Base-by-base conservation (phyloP, 768 basidiomycete species). In the Leccinum sublutescens region DNA sequence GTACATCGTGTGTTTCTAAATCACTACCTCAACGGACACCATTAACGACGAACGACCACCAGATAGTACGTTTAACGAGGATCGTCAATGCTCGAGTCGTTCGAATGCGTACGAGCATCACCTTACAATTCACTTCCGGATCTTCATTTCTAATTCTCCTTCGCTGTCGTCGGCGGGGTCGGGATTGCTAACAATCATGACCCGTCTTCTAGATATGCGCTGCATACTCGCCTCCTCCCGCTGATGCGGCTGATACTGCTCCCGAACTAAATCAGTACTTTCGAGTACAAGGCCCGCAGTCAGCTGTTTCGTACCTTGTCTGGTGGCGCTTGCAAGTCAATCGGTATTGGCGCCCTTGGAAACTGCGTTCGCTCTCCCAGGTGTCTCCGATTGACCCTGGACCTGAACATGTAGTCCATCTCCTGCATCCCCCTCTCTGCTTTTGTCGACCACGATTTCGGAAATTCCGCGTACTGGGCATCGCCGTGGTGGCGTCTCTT, bases 111-210 rank as follows among this genome's bases (percentile, higher is more conserved):
- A 58, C 23, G 40, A 52, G 50, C 55, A 27, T 58, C 45, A 36
- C 25, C 43, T 65, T 55, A 36, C 34, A n/a, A 23, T 17, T 56
- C 38, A 62, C 57, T 52, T 67, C 47, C 58, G 54, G 55, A 27
- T 15, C 54, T 49, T 56, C 55, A 64, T 27, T 0, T 71, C 68
- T 11, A 61, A 52, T 52, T 70, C 70, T 33, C 40, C 62, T n/a
- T 68, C 71, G 58, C 70, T 68, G 25, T 72, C 71, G 27, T 69
- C 69, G 8, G 58, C 27, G 23, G 68, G 71, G 55, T 71, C 70
- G 1, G 70, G 70, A 50, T 71, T 71, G 25, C 52, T 72, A 36
- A 71, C 57, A 47, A 71, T 33, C 70, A 71, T 72, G 45, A 71
- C 64, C 50, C 71, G 62, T 59, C 70, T 68, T 52, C 49, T 66